Evolutionary conservation across 306 rosid genomes (phyloP).

Genomic region (Begonia loranthoides): DNA sequence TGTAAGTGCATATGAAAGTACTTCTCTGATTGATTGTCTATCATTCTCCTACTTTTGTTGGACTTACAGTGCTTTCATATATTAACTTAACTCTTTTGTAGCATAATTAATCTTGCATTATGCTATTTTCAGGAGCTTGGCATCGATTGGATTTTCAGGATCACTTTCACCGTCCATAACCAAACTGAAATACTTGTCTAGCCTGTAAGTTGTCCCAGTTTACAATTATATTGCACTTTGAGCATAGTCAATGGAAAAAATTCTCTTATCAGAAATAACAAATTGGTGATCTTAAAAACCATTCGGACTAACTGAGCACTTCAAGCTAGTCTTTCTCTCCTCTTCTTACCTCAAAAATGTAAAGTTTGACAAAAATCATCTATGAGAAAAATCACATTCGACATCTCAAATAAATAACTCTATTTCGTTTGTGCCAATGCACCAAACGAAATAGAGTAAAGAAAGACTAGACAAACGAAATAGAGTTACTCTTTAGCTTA

Average conservation of each 20-base stretch:
- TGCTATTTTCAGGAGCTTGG: slow-evolving; percentile 52
- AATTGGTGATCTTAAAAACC: no score
- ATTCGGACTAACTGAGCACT: no score
- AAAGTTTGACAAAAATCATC: no score
- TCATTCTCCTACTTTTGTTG: not conserved
- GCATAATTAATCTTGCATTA: slow-evolving; percentile 16
- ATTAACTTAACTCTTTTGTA: not conserved
- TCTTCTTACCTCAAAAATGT: no score
- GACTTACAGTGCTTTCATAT: not conserved
- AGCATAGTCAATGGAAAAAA: slow-evolving; percentile 3
- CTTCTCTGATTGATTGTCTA: not conserved
- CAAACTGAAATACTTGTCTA: slow-evolving; percentile 53
- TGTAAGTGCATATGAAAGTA: slow-evolving; percentile 41
- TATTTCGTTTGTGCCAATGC: no score
- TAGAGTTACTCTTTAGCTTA: no score
- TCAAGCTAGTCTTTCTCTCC: no score
- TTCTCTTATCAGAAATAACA: not conserved
- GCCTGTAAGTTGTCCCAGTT: slow-evolving; percentile 47
- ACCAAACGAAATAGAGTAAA: no score
- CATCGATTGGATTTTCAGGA: slow-evolving; percentile 68
- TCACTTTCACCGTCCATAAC: slow-evolving; percentile 65
- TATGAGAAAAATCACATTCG: no score
- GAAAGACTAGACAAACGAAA: no score
- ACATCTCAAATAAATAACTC: no score
- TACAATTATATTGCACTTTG: slow-evolving; percentile 1